A percentile compares a stretch with the other conserved stretches of the same genome.
These are phyloP conservation scores for Dryadomyces quercivorus DNA, from an alignment of 2,329 filamentous ascomycete genomes.

Conservation along the genomic window DNA sequence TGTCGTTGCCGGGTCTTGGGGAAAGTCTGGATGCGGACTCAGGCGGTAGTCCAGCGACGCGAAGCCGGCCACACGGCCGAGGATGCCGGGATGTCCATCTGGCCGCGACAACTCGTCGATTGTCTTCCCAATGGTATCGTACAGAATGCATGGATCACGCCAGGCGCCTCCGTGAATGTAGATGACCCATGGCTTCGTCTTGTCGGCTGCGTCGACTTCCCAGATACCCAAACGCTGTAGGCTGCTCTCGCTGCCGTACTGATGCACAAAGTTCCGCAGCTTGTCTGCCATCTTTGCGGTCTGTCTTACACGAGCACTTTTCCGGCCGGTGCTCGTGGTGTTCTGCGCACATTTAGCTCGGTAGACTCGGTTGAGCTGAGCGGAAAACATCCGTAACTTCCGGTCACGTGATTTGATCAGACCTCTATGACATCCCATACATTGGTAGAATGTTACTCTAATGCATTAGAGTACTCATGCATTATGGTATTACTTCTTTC, in stretches of 20 bases:
- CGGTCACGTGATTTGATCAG: too few relatives aligned
- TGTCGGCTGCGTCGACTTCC: background rate
- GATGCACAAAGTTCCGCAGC: background rate
- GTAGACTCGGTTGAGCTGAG: too few relatives aligned
- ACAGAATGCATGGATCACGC: background rate
- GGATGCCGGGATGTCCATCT: background rate
- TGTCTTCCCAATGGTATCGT: background rate
- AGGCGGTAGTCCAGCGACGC: background rate
- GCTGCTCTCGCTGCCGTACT: background rate
- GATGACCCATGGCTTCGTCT: background rate
- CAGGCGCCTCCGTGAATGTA: conserved; percentile 2
- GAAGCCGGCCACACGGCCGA: background rate
- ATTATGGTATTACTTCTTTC: too few relatives aligned
- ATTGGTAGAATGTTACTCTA: too few relatives aligned
- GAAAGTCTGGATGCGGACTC: background rate
- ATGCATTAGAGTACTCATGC: too few relatives aligned
- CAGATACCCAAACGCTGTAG: background rate
- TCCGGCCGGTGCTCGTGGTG: background rate
- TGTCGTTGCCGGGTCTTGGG: background rate
- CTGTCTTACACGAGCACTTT: background rate
- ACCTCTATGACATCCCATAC: too few relatives aligned
- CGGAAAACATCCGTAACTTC: too few relatives aligned
- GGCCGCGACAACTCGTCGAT: background rate
- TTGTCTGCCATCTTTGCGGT: background rate
- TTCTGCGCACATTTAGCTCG: background rate